Conservation (phyloP, 306 rosid genomes). For the Albizia julibrissin region DNA sequence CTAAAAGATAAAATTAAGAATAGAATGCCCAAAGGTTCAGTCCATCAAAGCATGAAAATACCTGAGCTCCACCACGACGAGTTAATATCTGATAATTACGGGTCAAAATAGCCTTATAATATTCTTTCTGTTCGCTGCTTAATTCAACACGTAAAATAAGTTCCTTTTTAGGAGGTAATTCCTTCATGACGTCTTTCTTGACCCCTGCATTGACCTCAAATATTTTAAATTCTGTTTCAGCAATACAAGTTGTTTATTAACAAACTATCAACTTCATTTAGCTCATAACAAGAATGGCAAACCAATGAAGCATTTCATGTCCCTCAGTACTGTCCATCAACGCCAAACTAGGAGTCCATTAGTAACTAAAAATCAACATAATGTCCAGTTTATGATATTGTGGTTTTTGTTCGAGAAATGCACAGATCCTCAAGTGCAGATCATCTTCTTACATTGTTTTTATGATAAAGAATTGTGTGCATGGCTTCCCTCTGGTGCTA, state of each 20-base stretch:
- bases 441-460: not conserved
- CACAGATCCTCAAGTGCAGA: not conserved
- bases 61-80: conserved; percentile 98
- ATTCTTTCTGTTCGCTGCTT: conserved; percentile 95
- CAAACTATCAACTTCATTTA: conserved; percentile 13
- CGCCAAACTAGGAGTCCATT: not conserved
- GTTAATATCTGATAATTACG: conserved; percentile 96
- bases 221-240: conserved; percentile 22
- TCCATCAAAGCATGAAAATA: conserved; percentile 35
- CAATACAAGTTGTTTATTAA: conserved; percentile 11
- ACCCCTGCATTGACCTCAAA: conserved; percentile 70
- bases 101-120: conserved; percentile 94
- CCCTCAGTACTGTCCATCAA: conserved; percentile 10
- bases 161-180: conserved; percentile 95
- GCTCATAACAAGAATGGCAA: conserved; percentile 18
- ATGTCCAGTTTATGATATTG: not conserved
- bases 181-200: conserved; percentile 99
- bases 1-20: conserved; percentile 23
- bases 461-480: not conserved
- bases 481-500: not conserved
- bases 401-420: not conserved
- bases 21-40: conserved; percentile 12
- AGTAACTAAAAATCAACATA: conserved; percentile 19
- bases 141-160: conserved; percentile 92
- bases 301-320: conserved; percentile 25